phyloP scores from a whole-genome alignment of 805 yeast genomes.

The Clavispora vitiphila region DNA sequence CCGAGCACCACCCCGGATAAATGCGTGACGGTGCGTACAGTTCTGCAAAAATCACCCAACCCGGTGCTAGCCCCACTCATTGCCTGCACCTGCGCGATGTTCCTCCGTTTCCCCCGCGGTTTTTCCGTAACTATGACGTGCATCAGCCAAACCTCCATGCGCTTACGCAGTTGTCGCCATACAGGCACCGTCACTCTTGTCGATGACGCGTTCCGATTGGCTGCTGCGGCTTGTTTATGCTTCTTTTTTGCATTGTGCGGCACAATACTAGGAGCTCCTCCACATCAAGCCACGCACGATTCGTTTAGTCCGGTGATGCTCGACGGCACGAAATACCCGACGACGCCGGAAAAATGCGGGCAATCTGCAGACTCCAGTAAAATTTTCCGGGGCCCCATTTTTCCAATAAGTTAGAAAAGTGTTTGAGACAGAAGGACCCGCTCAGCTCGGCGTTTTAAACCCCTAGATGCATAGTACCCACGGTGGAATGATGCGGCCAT shows the following conservation, averaged over 20 bases:
- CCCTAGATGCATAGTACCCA: too few relatives aligned
- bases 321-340: neutral
- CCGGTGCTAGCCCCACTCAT: neutral
- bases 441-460: too few relatives aligned
- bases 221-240: too few relatives aligned
- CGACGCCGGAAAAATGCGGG: conserved; percentile 1
- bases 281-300: neutral
- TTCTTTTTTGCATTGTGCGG: too few relatives aligned
- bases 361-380: neutral
- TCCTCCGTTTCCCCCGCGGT: neutral
- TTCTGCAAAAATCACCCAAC: neutral
- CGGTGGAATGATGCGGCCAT: too few relatives aligned
- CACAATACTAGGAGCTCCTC: neutral
- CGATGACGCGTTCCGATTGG: neutral
- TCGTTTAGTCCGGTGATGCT: neutral
- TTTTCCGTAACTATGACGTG: neutral
- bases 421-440: too few relatives aligned
- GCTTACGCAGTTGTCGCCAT: neutral
- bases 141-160: neutral
- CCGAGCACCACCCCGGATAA: neutral
- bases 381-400: conserved; percentile 1
- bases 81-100: neutral
- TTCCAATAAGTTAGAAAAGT: neutral
- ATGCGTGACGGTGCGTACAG: neutral
- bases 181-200: neutral